phyloP scores from a whole-genome alignment of 805 yeast genomes.

The Tetrapisispora fleetii region DNA sequence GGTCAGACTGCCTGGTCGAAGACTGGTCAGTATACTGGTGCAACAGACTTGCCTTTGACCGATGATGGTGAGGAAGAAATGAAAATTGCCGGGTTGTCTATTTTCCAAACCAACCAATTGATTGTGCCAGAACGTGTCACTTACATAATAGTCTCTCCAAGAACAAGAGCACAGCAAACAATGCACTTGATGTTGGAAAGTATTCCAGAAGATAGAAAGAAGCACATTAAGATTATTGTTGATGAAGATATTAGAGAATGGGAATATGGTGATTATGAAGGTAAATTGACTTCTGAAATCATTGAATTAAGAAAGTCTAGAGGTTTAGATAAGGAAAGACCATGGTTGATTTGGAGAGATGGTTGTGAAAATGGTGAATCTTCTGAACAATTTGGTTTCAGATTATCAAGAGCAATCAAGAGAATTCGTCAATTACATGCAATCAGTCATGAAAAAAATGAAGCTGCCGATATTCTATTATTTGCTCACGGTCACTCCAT shows the following conservation, averaged over 20 bases:
- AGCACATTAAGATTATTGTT: constrained; percentile 36
- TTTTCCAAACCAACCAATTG: constrained; percentile 51
- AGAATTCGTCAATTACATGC: constrained; percentile 54
- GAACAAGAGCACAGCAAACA: constrained; percentile 70
- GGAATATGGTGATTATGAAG: constrained; percentile 97
- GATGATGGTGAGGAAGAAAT: constrained; percentile 70
- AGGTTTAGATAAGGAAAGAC: constrained; percentile 42
- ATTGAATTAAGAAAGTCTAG: constrained; percentile 44
- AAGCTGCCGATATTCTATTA: constrained; percentile 63
- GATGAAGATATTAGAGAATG: constrained; percentile 80
- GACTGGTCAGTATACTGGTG: constrained; percentile 83
- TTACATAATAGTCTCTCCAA: constrained; percentile 68
- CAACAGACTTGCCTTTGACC: constrained; percentile 74
- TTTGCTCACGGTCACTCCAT: constrained; percentile 92
- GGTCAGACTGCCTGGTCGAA: constrained; percentile 96
- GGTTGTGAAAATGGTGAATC: constrained; percentile 91
- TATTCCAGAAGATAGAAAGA: constrained; percentile 35
- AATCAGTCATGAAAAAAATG: constrained; percentile 39
- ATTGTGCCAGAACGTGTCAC: constrained; percentile 56
- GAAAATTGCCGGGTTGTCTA: constrained; percentile 56
- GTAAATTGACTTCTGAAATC: constrained; percentile 61
- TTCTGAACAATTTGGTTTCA: constrained; percentile 50
- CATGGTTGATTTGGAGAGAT: constrained; percentile 82
- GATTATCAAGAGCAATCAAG: constrained; percentile 63
- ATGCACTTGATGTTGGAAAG: constrained; percentile 49